Conservation (phyloP, 345 rosid genomes). For the Eucalyptus grandis region DNA sequence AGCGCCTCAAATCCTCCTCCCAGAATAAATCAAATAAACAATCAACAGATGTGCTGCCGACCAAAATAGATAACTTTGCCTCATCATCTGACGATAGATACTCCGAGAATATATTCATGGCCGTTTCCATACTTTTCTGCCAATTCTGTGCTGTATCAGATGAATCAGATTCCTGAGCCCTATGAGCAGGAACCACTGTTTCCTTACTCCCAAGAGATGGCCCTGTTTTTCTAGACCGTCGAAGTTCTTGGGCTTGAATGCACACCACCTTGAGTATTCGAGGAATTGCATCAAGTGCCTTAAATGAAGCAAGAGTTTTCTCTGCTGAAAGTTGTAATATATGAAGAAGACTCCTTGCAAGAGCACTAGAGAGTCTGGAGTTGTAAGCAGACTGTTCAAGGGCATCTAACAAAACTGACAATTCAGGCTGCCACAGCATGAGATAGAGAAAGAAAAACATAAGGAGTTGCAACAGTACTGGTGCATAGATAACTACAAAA, state of each 20-base stretch:
- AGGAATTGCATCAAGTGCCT: constrained; percentile 54
- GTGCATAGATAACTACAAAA: not conserved
- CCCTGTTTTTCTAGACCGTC: constrained; percentile 14
- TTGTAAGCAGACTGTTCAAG: constrained; percentile 73
- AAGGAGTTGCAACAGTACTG: not conserved
- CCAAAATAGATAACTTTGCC: constrained; percentile 49
- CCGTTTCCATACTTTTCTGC: constrained; percentile 50
- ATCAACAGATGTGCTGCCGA: constrained; percentile 48
- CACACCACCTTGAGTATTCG: constrained; percentile 75
- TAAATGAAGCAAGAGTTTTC: constrained; percentile 59
- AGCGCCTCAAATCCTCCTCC: constrained; percentile 59
- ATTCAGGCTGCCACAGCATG: constrained; percentile 57
- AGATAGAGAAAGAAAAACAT: not conserved
- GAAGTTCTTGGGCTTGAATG: constrained; percentile 56
- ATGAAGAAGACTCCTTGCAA: constrained; percentile 57
- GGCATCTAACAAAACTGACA: constrained; percentile 74
- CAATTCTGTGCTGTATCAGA: constrained; percentile 22
- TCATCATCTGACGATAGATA: constrained; percentile 50
- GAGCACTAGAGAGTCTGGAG: constrained; percentile 48
- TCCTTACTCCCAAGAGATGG: constrained; percentile 9
- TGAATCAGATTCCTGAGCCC: constrained; percentile 15
- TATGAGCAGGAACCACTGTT: constrained; percentile 9
- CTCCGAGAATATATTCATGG: constrained; percentile 46
- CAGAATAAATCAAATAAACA: constrained; percentile 85
- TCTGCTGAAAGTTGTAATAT: constrained; percentile 57